Percentiles rank a stretch among this genome's conserved stretches.
Evolutionary conservation across 306 rosid genomes (phyloP).

Genomic region (Amphicarpaea edgeworthii): DNA sequence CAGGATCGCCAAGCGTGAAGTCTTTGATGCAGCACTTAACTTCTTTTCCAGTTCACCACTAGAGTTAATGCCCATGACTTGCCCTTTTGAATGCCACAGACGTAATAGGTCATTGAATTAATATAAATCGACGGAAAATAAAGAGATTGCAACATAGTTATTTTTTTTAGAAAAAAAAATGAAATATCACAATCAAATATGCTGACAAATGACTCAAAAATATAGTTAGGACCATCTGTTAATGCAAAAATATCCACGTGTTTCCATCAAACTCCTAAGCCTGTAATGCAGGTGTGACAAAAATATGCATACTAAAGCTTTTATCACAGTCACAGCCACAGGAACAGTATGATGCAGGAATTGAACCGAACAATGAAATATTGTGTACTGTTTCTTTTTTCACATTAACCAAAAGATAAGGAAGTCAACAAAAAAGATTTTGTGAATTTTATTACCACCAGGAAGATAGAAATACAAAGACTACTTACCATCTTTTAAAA

Average conservation of each 20-base stretch:
- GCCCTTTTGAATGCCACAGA: slow-evolving; percentile 56
- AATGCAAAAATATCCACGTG: not conserved
- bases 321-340: slow-evolving; percentile 8
- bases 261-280: slow-evolving; percentile 22
- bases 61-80: slow-evolving; percentile 72
- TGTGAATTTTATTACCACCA: slow-evolving; percentile 29
- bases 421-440: slow-evolving; percentile 27
- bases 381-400: slow-evolving; percentile 15
- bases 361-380: not conserved
- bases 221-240: slow-evolving; percentile 5
- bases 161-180: slow-evolving; percentile 1
- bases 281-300: slow-evolving; percentile 17
- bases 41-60: slow-evolving; percentile 62
- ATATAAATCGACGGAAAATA: slow-evolving; percentile 35
- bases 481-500: slow-evolving; percentile 77
- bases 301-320: slow-evolving; percentile 13
- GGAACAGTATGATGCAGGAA: not conserved
- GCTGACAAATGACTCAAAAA: slow-evolving; percentile 35
- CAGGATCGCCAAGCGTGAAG: slow-evolving; percentile 71
- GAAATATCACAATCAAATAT: slow-evolving; percentile 10
- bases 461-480: slow-evolving; percentile 28
- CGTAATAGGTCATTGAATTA: slow-evolving; percentile 14
- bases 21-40: slow-evolving; percentile 74
- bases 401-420: not conserved
- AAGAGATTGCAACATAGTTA: slow-evolving; percentile 26